Conservation (phyloP, 2,329 filamentous ascomycete genomes). For the Capronia coronata region DNA sequence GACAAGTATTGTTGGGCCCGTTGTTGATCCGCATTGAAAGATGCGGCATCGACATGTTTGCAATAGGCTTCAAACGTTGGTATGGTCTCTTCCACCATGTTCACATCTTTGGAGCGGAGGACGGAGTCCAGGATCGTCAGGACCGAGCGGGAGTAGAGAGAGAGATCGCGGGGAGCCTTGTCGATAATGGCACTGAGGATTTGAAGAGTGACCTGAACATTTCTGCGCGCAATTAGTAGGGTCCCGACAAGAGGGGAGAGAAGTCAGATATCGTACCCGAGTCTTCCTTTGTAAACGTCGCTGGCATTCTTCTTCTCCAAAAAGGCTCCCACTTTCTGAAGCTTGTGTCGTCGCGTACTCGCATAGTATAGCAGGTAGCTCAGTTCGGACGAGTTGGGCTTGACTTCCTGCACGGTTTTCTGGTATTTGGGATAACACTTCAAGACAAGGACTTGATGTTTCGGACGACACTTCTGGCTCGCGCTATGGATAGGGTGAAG, state of each 20-base stretch:
- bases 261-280: slow-evolving; percentile 58
- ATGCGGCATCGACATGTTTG: slow-evolving; percentile 76
- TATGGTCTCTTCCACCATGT: slow-evolving; percentile 85
- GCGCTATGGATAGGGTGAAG: slow-evolving; percentile 48
- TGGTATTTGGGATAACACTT: slow-evolving; percentile 94
- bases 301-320: slow-evolving; percentile 87
- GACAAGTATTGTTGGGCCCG: slow-evolving; percentile 78
- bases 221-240: slow-evolving; percentile 46
- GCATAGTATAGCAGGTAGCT: slow-evolving; percentile 97
- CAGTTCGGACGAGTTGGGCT: slow-evolving; percentile 92
- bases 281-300: slow-evolving; percentile 82
- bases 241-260: background rate
- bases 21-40: slow-evolving; percentile 75
- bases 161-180: slow-evolving; percentile 82
- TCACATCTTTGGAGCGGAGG: slow-evolving; percentile 77
- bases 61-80: slow-evolving; percentile 84
- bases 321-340: slow-evolving; percentile 92
- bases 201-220: slow-evolving; percentile 89
- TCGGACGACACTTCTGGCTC: slow-evolving; percentile 66
- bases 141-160: slow-evolving; percentile 77
- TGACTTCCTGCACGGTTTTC: slow-evolving; percentile 86
- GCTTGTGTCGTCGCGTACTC: slow-evolving; percentile 86
- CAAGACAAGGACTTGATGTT: slow-evolving; percentile 91
- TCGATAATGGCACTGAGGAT: slow-evolving; percentile 89
- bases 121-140: slow-evolving; percentile 78